These are phyloP conservation scores for Suillus brevipes DNA, from an alignment of 768 basidiomycete genomes.

Conservation along the genomic window DNA sequence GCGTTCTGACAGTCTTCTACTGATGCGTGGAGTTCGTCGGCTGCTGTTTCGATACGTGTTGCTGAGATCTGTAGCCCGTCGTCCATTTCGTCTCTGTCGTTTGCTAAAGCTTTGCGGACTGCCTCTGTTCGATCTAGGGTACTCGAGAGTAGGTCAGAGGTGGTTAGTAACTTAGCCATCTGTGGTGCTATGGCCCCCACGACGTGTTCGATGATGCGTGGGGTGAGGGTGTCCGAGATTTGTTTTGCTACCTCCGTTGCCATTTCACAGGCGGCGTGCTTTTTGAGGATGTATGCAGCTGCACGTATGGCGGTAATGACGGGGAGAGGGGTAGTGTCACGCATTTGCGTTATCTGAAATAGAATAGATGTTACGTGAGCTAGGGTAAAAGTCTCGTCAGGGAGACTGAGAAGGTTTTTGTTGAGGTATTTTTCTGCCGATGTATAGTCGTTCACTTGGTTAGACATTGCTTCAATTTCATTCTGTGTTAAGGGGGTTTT, in stretches of 20 bases:
- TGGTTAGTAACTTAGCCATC: neutral
- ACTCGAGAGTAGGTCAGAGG: neutral
- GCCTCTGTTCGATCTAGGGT: neutral
- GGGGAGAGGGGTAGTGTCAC: neutral
- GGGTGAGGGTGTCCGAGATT: neutral
- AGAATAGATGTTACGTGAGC: neutral
- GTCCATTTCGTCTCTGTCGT: neutral
- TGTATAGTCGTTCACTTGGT: neutral
- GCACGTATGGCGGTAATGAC: neutral
- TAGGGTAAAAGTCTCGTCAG: neutral
- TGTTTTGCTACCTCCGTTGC: neutral
- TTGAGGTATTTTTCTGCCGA: neutral
- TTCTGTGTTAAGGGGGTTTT: neutral
- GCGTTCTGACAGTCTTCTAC: neutral
- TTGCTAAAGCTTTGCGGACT: neutral
- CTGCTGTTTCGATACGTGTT: neutral
- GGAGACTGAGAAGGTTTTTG: neutral
- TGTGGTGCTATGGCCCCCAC: neutral
- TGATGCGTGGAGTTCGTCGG: neutral
- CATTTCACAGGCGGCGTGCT: neutral
- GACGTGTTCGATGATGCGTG: neutral
- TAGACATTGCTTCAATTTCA: neutral
- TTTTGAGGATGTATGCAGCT: neutral
- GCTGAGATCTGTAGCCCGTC: neutral
- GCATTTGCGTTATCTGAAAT: neutral